Conservation (phyloP, 345 rosid genomes). For the Salix exigua region DNA sequence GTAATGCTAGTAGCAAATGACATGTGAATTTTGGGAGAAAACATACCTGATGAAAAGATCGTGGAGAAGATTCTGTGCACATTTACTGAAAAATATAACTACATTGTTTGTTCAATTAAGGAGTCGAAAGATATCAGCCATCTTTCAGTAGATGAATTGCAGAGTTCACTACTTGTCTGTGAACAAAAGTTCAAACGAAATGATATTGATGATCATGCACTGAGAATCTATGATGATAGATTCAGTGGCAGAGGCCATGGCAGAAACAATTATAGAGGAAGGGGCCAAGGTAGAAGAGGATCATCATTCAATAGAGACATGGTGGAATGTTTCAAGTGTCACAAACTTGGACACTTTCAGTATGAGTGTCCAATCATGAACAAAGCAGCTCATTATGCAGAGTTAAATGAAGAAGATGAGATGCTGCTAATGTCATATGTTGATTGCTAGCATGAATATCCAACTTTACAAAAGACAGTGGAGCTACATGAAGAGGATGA, state of each 20-base stretch:
- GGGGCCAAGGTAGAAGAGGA: too few species aligned
- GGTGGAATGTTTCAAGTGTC: too few species aligned
- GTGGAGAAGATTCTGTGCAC: neutral
- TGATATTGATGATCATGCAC: neutral
- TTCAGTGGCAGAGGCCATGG: neutral
- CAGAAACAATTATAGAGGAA: too few species aligned
- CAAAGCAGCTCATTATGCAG: too few species aligned
- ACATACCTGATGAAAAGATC: neutral
- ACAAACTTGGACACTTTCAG: too few species aligned
- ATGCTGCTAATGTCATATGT: neutral
- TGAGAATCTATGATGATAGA: neutral
- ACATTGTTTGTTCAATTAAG: neutral
- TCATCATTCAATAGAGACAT: too few species aligned
- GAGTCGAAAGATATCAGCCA: neutral
- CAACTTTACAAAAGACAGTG: too few species aligned
- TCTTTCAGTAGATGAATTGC: neutral
- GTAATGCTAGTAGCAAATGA: neutral
- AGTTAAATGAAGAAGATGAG: neutral
- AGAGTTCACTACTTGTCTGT: neutral
- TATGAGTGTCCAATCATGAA: too few species aligned
- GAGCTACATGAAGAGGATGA: neutral
- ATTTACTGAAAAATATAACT: neutral
- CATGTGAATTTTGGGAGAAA: neutral
- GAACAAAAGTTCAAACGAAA: neutral
- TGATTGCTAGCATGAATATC: too few species aligned